Conservation (phyloP, 345 rosid species). For the Sonneratia alba region DNA sequence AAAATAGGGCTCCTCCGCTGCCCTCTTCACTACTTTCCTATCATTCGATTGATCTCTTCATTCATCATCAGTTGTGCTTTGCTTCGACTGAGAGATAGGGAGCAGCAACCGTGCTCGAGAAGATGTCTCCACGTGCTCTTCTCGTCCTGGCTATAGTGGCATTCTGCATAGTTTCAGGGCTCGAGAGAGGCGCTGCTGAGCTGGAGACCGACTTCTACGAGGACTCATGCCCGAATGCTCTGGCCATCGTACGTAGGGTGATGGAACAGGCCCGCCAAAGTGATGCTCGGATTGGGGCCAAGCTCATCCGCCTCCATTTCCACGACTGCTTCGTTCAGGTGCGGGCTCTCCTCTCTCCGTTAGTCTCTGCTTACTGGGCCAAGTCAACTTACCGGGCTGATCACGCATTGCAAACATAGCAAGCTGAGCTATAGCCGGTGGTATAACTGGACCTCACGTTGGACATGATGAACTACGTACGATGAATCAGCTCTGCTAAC, state of each 20-base stretch:
- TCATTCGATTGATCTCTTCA: neutral
- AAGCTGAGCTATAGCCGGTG: too few species aligned
- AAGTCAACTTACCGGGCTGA: neutral
- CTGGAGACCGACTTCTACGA: constrained; percentile 47
- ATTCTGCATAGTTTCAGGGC: neutral
- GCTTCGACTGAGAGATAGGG: neutral
- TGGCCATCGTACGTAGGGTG: constrained; percentile 37
- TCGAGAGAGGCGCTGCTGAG: constrained; percentile 23
- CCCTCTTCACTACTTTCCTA: neutral
- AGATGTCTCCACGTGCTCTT: neutral
- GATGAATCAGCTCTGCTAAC: too few species aligned
- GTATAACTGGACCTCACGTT: too few species aligned
- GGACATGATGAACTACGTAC: too few species aligned
- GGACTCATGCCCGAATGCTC: constrained; percentile 52
- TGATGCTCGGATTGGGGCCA: constrained; percentile 60
- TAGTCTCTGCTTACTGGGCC: neutral
- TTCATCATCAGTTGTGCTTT: neutral
- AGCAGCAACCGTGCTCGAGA: neutral
- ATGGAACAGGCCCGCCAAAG: constrained; percentile 50
- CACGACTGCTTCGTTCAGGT: constrained; percentile 83
- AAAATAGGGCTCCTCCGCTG: neutral
- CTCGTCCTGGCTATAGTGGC: neutral
- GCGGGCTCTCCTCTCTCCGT: neutral
- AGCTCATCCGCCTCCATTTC: constrained; percentile 74
- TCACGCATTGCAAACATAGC: neutral